A percentile compares a stretch with the other conserved stretches of the same genome.
Conservation (phyloP, 768 basidiomycete species). For the Pisolithus orientalis region DNA sequence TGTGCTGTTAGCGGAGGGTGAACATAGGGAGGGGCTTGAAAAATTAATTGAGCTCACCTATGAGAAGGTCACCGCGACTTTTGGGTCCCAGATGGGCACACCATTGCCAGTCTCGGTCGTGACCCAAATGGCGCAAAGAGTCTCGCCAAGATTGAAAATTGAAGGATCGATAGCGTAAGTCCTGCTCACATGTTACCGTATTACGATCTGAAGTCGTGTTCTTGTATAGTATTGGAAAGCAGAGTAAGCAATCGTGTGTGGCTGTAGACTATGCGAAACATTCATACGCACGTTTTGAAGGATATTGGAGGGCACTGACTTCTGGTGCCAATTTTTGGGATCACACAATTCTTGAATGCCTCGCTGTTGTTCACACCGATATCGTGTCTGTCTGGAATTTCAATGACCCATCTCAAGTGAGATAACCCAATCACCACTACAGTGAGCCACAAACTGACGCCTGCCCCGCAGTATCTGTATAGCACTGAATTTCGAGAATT, state of each 20-base stretch:
- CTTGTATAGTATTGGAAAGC: neutral
- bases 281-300: neutral
- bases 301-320: constrained; percentile 14
- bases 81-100: neutral
- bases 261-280: neutral
- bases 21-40: neutral
- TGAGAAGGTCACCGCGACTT: neutral
- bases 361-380: constrained; percentile 13
- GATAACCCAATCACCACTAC: neutral
- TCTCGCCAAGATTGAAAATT: neutral
- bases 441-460: neutral
- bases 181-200: neutral
- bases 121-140: neutral
- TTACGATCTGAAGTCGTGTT: neutral
- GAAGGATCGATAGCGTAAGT: constrained; percentile 1
- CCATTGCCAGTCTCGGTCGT: neutral
- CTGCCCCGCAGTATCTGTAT: neutral
- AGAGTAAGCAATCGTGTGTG: neutral
- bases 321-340: constrained; percentile 7
- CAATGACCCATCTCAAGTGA: constrained; percentile 4
- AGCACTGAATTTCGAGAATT: neutral
- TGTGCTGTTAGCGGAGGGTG: neutral
- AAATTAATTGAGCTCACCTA: neutral
- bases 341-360: constrained; percentile 3
- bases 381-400: constrained; percentile 18